Evolutionary conservation across 208 protist genomes (phyloP).

Genomic region (Crithidia acanthocephali): DNA sequence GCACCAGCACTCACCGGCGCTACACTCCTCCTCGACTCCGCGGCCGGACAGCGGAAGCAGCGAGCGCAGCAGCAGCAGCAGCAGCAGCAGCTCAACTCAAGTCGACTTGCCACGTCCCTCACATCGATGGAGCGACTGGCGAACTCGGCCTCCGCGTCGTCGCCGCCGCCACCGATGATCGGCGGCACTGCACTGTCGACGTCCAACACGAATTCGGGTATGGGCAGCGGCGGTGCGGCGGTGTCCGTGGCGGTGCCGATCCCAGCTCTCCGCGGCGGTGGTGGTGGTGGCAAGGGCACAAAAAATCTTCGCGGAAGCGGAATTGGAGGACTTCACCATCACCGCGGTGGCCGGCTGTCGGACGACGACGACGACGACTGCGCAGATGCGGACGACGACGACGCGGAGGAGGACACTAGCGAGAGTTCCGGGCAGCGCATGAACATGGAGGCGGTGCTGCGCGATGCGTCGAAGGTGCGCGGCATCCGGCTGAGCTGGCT

Average conservation of each 20-base stretch:
- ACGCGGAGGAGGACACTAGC: slow-evolving; percentile 6
- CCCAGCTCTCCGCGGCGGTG: too few relatives aligned
- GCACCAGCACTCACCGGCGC: neutral
- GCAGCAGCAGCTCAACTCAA: neutral
- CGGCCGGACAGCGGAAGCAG: slow-evolving; percentile 4
- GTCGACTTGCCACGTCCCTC: slow-evolving; percentile 1
- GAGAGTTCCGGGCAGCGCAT: slow-evolving; percentile 9
- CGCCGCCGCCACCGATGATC: neutral
- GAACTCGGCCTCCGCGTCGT: neutral
- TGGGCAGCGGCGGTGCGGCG: too few relatives aligned
- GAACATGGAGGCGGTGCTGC: slow-evolving; percentile 59
- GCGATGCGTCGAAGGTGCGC: slow-evolving; percentile 49
- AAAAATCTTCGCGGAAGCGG: too few relatives aligned
- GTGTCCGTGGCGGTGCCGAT: too few relatives aligned
- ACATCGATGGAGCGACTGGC: slow-evolving; percentile 13
- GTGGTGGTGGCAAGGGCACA: neutral
- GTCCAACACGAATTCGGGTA: too few relatives aligned
- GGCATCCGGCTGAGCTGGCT: slow-evolving; percentile 77
- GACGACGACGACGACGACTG: neutral
- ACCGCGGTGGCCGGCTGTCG: too few relatives aligned
- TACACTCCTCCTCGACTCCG: neutral
- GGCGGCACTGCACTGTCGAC: neutral
- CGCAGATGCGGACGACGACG: neutral
- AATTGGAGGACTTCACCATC: too few relatives aligned
- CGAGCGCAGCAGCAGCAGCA: slow-evolving; percentile 11